Evolutionary conservation across 1,139 yeast species (phyloP).

Genomic region (Komagataea norvegica): DNA sequence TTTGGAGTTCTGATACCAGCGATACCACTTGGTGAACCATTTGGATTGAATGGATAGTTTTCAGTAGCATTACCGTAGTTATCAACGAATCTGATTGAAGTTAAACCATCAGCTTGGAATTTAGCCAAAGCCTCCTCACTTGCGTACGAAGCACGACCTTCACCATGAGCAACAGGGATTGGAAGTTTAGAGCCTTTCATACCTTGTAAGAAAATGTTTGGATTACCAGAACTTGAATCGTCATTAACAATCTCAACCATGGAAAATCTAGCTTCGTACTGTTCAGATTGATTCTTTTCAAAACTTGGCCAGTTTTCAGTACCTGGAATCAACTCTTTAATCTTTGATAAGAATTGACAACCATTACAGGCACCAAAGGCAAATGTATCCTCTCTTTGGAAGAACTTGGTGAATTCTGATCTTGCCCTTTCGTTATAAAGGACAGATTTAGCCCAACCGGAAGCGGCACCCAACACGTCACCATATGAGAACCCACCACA

Average conservation of each 20-base stretch:
- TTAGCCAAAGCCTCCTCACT: conserved; percentile 37
- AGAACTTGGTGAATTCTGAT: conserved; percentile 70
- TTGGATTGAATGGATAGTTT: conserved; percentile 89
- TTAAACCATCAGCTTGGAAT: conserved; percentile 47
- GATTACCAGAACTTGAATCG: conserved; percentile 39
- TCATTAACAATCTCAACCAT: conserved; percentile 77
- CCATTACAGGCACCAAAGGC: conserved; percentile 99
- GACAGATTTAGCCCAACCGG: conserved; percentile 99
- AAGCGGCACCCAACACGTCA: conserved; percentile 98
- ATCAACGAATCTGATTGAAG: conserved; percentile 77
- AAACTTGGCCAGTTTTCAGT: conserved; percentile 96
- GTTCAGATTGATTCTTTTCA: conserved; percentile 88
- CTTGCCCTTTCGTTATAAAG: conserved; percentile 77
- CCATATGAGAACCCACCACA: conserved; percentile 99
- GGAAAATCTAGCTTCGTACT: conserved; percentile 92
- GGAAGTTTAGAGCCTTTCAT: conserved; percentile 94
- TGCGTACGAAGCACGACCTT: conserved; percentile 81
- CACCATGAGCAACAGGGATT: conserved; percentile 98
- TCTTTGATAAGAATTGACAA: conserved; percentile 90
- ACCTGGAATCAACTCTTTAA: conserved; percentile 88
- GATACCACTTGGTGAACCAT: conserved; percentile 91
- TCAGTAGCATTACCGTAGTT: conserved; percentile 83
- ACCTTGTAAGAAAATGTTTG: conserved; percentile 75
- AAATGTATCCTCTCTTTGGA: conserved; percentile 87
- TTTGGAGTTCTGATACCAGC: conserved; percentile 87